Evolutionary conservation across 2,329 filamentous ascomycete species (phyloP).

Genomic region (Pseudogymnoascus sp.): DNA sequence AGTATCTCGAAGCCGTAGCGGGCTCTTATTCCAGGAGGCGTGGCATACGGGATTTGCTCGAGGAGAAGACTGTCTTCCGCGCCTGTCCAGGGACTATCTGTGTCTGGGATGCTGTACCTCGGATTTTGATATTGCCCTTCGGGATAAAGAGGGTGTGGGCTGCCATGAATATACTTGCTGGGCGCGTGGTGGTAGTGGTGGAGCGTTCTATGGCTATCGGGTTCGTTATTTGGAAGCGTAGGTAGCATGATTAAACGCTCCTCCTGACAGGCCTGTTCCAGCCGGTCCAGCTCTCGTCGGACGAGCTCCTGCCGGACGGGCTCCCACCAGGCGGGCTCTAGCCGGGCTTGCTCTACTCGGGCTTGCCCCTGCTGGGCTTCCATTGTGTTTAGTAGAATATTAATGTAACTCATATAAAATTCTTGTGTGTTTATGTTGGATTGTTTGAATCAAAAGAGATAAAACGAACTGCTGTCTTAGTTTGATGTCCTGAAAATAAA

Average conservation of each 20-base stretch:
- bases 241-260: background rate
- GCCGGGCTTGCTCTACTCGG: too few relatives aligned
- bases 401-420: background rate
- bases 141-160: background rate
- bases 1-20: too few relatives aligned
- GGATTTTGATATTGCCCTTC: background rate
- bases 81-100: background rate
- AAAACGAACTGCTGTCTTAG: background rate
- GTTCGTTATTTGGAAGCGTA: background rate
- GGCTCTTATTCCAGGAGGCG: background rate
- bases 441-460: background rate
- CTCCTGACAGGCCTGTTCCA: background rate
- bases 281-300: too few relatives aligned
- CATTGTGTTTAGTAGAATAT: background rate
- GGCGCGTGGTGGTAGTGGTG: background rate
- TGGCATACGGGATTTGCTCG: background rate
- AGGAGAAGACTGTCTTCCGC: constrained; percentile 4
- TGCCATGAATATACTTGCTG: background rate
- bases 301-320: too few relatives aligned
- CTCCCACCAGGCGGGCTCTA: too few relatives aligned
- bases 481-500: background rate
- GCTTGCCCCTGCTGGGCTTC: too few relatives aligned
- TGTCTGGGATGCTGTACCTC: background rate
- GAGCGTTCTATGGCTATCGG: background rate
- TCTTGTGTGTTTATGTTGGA: background rate